phyloP scores from a whole-genome alignment of 2,329 filamentous ascomycete species.

The Dactylonectria macrodidyma region DNA sequence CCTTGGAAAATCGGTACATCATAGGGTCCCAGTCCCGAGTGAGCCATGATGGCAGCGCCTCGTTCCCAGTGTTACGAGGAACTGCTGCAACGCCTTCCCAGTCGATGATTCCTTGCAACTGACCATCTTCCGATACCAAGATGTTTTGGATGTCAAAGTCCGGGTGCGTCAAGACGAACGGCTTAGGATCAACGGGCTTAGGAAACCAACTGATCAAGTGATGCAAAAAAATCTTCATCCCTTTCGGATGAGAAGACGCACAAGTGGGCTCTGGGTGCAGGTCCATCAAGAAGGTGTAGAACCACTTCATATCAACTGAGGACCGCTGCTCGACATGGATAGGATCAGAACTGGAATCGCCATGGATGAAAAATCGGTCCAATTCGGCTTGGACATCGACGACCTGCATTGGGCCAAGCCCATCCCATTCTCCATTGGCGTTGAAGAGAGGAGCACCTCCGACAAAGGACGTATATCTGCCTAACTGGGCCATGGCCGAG shows the following conservation, averaged over 20 bases:
- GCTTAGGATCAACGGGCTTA: not conserved
- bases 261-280: not conserved
- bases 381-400: not conserved
- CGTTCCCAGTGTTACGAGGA: constrained; percentile 45
- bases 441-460: not conserved
- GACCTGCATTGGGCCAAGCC: not conserved
- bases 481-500: constrained; percentile 19
- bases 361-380: constrained; percentile 9
- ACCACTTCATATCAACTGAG: not conserved
- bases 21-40: constrained; percentile 39
- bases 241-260: not conserved
- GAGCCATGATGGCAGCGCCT: constrained; percentile 33
- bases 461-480: not conserved
- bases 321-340: not conserved
- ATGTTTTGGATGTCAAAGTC: constrained; percentile 51
- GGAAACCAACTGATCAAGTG: constrained; percentile 19
- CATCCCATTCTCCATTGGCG: not conserved
- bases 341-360: not conserved
- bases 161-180: constrained; percentile 48
- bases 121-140: constrained; percentile 47
- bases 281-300: constrained; percentile 4
- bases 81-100: constrained; percentile 47
- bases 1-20: constrained; percentile 27
- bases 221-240: not conserved
- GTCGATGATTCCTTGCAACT: constrained; percentile 48